These are phyloP conservation scores for Geotrichum fermentans DNA, from an alignment of 1,139 yeast species.

Conservation along the genomic window DNA sequence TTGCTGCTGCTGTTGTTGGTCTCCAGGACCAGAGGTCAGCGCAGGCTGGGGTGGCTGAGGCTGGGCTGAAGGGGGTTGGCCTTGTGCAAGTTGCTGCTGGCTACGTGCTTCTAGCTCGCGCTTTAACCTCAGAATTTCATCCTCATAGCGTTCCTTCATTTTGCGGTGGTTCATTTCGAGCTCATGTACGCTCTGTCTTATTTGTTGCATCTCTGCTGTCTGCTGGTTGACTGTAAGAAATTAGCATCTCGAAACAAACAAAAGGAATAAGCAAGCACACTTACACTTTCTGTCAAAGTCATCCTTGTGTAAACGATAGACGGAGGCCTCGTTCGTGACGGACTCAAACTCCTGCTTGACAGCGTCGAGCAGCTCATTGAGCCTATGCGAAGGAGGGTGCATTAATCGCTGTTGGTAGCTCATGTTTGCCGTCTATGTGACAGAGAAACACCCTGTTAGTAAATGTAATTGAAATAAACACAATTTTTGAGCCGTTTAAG, in stretches of 20 bases:
- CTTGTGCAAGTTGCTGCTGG: conserved; percentile 27
- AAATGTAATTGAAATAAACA: too few relatives aligned
- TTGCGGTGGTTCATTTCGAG: conserved; percentile 91
- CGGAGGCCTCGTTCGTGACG: conserved; percentile 80
- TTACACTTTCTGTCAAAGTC: conserved; percentile 77
- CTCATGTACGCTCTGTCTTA: conserved; percentile 89
- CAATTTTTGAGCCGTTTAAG: too few relatives aligned
- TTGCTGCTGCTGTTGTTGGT: conserved; percentile 9
- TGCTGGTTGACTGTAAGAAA: conserved; percentile 60
- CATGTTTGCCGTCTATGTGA: conserved; percentile 6
- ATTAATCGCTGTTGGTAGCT: conserved; percentile 21
- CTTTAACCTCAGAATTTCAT: conserved; percentile 80
- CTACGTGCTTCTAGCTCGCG: conserved; percentile 68
- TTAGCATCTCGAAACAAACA: too few relatives aligned
- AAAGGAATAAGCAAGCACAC: conserved; percentile 16
- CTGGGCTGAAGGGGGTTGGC: conserved; percentile 27
- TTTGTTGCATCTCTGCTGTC: conserved; percentile 89
- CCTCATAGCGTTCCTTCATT: conserved; percentile 94
- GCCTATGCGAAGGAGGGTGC: conserved; percentile 43
- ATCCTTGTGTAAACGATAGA: conserved; percentile 85
- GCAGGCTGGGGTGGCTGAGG: conserved; percentile 24
- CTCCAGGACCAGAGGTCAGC: conserved; percentile 28
- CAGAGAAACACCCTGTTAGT: too few relatives aligned
- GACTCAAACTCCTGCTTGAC: conserved; percentile 88
- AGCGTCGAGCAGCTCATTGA: conserved; percentile 79